Percentiles rank a stretch among this genome's conserved stretches.
Conservation (phyloP, 2,329 filamentous ascomycete species). For the Fusarium sp. region DNA sequence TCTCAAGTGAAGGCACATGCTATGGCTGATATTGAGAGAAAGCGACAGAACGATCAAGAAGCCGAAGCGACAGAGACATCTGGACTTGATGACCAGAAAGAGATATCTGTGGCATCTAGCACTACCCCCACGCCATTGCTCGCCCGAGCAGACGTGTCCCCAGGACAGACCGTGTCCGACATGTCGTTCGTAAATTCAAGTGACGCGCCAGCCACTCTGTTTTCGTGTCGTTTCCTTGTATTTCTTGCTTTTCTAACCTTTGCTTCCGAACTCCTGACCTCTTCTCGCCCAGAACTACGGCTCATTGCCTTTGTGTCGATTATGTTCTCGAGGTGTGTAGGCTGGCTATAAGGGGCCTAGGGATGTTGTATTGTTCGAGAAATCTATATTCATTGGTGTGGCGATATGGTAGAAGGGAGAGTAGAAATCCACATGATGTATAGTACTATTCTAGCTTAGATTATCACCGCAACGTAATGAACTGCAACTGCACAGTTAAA, state of each 20-base stretch:
- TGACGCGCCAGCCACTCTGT: background rate
- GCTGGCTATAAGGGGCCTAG: background rate
- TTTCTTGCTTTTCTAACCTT: slow-evolving; percentile 3
- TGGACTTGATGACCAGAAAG: background rate
- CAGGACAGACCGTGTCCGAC: background rate
- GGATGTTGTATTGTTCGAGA: slow-evolving; percentile 9
- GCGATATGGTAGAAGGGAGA: slow-evolving; percentile 29
- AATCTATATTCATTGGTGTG: slow-evolving; percentile 33
- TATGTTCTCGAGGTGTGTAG: background rate
- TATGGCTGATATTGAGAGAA: slow-evolving; percentile 2
- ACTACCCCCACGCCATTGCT: background rate
- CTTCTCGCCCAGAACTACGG: background rate
- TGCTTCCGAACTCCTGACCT: background rate
- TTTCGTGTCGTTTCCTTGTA: background rate
- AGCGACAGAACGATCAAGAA: slow-evolving; percentile 6
- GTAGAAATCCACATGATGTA: slow-evolving; percentile 36
- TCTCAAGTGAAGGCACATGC: slow-evolving; percentile 4
- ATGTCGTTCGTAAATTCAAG: slow-evolving; percentile 3
- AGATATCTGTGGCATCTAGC: background rate
- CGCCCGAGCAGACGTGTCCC: slow-evolving; percentile 1
- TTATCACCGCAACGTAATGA: slow-evolving; percentile 16
- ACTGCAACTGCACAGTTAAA: background rate
- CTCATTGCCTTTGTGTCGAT: background rate
- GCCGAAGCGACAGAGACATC: background rate
- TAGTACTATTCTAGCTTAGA: slow-evolving; percentile 35